A percentile compares a stretch with the other conserved stretches of the same genome.
Conservation (phyloP, 2,329 filamentous ascomycete genomes). For the Epichloe festucae region DNA sequence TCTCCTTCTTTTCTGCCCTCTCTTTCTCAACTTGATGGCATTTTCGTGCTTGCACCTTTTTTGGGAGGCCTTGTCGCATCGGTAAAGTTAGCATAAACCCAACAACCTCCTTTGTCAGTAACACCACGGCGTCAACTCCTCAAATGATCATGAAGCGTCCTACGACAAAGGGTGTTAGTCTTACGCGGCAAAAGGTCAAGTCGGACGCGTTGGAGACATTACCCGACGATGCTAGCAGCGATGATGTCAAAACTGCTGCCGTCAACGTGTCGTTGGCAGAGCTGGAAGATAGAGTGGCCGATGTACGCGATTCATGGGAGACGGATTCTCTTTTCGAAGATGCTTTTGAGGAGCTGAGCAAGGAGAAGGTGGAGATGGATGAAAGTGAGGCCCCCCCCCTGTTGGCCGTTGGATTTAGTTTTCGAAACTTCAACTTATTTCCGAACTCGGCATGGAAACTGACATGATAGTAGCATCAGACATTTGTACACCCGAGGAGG, state of each 20-base stretch:
- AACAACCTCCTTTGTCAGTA: too few species aligned
- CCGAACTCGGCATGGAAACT: background rate
- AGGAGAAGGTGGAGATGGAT: constrained; percentile 35
- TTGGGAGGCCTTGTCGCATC: background rate
- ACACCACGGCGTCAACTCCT: background rate
- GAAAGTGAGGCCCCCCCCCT: background rate
- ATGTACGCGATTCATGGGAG: constrained; percentile 46
- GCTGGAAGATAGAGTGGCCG: constrained; percentile 38
- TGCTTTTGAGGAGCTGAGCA: constrained; percentile 42
- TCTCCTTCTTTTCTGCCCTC: background rate
- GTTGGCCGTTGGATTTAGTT: too few species aligned
- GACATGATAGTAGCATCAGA: constrained; percentile 25
- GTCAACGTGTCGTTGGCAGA: constrained; percentile 27
- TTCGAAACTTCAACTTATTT: background rate
- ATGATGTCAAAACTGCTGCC: constrained; percentile 23
- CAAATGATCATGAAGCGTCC: constrained; percentile 11
- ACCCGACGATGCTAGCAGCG: constrained; percentile 20
- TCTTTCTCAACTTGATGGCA: background rate
- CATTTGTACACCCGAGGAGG: constrained; percentile 55
- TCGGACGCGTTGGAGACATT: constrained; percentile 23
- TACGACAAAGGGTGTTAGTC: constrained; percentile 16
- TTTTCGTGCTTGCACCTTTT: background rate
- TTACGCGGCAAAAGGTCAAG: constrained; percentile 21
- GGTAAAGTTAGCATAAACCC: too few species aligned
- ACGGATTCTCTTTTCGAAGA: constrained; percentile 52